phyloP scores from a whole-genome alignment of 2,329 filamentous ascomycete genomes.

The Celoporthe dispersa region DNA sequence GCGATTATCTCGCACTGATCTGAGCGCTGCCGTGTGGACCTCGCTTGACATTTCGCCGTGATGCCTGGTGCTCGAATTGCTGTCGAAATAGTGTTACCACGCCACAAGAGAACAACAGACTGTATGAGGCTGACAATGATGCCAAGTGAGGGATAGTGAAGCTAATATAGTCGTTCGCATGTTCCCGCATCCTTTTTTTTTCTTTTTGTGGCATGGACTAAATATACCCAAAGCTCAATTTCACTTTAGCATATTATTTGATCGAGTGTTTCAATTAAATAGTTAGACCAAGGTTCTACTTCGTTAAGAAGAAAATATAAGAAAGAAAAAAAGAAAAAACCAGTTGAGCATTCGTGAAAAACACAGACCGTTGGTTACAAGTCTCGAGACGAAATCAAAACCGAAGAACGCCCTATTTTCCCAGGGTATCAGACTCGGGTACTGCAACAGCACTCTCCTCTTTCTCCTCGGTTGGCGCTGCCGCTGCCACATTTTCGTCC shows the following conservation, averaged over 20 bases:
- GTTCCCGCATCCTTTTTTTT: neutral
- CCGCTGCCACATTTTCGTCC: neutral
- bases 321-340: neutral
- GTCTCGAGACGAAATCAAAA: neutral
- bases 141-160: neutral
- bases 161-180: neutral
- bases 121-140: neutral
- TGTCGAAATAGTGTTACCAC: neutral
- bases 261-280: neutral
- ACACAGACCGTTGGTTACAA: neutral
- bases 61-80: neutral
- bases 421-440: neutral
- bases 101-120: neutral
- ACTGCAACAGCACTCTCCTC: neutral
- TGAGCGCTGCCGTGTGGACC: neutral
- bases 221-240: neutral
- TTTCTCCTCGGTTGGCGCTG: neutral
- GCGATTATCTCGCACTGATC: neutral
- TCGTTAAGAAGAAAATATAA: neutral
- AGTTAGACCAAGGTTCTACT: neutral
- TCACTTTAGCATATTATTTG: neutral
- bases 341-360: neutral
- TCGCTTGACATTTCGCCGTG: neutral
- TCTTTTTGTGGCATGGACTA: neutral
- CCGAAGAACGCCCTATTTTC: constrained; percentile 11